Evolutionary conservation across 805 yeast genomes (phyloP).

Genomic region (Saturnispora bothae): DNA sequence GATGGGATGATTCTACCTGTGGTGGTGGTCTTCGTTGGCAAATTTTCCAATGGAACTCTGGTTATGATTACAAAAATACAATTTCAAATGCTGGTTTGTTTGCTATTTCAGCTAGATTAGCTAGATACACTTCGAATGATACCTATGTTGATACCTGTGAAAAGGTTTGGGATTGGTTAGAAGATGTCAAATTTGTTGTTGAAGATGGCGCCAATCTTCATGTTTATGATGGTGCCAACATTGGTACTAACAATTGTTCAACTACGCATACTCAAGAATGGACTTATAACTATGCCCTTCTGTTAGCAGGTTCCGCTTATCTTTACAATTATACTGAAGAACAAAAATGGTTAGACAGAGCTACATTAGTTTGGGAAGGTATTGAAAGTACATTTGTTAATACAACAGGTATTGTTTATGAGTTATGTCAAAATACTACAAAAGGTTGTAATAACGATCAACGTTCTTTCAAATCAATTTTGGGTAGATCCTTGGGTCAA

Average conservation of each 20-base stretch:
- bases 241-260: constrained; percentile 35
- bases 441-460: constrained; percentile 61
- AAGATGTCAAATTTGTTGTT: constrained; percentile 16
- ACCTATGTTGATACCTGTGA: constrained; percentile 68
- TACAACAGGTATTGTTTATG: constrained; percentile 39
- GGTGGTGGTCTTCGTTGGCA: constrained; percentile 89
- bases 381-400: constrained; percentile 35
- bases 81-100: constrained; percentile 79
- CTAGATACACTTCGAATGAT: constrained; percentile 64
- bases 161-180: constrained; percentile 61
- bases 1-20: constrained; percentile 63
- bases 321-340: constrained; percentile 52
- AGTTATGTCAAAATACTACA: constrained; percentile 45
- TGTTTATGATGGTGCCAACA: constrained; percentile 51
- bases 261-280: constrained; percentile 43
- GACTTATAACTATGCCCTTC: constrained; percentile 63
- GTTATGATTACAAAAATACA: constrained; percentile 80
- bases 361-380: constrained; percentile 29
- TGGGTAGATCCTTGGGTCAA: constrained; percentile 51
- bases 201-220: constrained; percentile 24
- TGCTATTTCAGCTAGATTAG: constrained; percentile 73
- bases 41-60: constrained; percentile 79
- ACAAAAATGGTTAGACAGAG: constrained; percentile 31
- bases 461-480: constrained; percentile 62
- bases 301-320: constrained; percentile 61